Evolutionary conservation across 2,329 filamentous ascomycete genomes (phyloP), one percentile per base, ranked within the genome.

Genomic region (Clarireedia hainanense): DNA sequence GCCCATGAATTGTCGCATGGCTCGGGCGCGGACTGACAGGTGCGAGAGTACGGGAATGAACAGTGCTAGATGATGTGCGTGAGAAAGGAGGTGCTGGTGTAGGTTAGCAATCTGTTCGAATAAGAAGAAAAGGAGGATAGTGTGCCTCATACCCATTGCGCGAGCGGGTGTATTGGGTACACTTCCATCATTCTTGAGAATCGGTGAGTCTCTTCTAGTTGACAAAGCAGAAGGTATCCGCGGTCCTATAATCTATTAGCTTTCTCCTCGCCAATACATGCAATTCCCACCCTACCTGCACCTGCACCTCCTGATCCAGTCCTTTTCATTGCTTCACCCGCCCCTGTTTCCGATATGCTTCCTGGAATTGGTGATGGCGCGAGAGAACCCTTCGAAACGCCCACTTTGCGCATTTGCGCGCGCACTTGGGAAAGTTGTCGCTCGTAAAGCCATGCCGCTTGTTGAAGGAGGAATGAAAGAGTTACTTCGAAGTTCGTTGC

Each of bases 401-500:
- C 83, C 45, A 85, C 83, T 68, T 86, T 94, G 59, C 88, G 84
- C 76, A 97, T 90, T 73, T 96, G 91, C 20, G 88, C 91, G 62
- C 89, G 84, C 48, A 97, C 89, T 69, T 96, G 90, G 0, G 89
- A 88, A 27, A 95, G 81, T 73, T 97, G 90, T 51, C 89, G 80
- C 69, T 97, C 91, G 67, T 94, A 96, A 5, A 97, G 81, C 81
- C 91, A 96, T 70, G 90, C 91, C 60, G 91, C 91, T 72, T 99
- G 91, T 69, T 96, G 89, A 15, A 96, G 81, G 34, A 99, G 79
- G 67, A 97, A 97, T 42, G 90, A 80, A 57, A 95, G 83, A 26
- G 89, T 86, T 20, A 96, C 92, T 60, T 91, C 81, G 71, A 96
- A 96, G 47, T 82, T 78, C 52, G 80, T 76, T 47, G 89, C 89